phyloP scores from a whole-genome alignment of 2,329 filamentous ascomycete species.

The Juglanconis sp. region DNA sequence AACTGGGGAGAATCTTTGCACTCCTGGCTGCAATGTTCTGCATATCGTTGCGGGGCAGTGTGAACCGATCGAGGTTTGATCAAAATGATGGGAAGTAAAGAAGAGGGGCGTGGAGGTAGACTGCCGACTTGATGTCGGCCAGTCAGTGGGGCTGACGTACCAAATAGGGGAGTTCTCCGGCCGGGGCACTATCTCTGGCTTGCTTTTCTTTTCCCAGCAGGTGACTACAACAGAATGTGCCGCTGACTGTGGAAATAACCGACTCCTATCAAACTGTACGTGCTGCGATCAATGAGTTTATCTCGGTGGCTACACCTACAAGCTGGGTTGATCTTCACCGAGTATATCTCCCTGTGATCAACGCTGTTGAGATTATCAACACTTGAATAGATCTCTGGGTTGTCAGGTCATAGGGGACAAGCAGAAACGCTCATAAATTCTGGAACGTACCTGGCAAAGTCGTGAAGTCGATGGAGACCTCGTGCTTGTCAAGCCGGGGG shows the following conservation, averaged over 20 bases:
- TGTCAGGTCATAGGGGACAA: too few relatives aligned
- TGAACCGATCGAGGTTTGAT: background rate
- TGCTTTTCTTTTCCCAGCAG: background rate
- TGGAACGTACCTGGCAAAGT: too few relatives aligned
- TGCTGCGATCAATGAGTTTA: too few relatives aligned
- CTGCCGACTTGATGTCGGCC: slow-evolving; percentile 2
- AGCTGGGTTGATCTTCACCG: too few relatives aligned
- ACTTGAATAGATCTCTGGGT: too few relatives aligned
- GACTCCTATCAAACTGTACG: background rate
- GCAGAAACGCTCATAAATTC: too few relatives aligned
- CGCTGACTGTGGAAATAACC: background rate
- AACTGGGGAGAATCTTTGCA: too few relatives aligned
- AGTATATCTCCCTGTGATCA: too few relatives aligned
- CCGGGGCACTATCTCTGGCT: background rate
- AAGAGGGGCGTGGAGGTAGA: slow-evolving; percentile 11
- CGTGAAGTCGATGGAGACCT: too few relatives aligned
- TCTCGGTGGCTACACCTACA: too few relatives aligned
- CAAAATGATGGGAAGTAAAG: slow-evolving; percentile 2
- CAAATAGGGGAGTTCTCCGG: slow-evolving; percentile 2
- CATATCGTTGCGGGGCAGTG: background rate
- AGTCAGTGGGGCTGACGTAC: slow-evolving; percentile 14
- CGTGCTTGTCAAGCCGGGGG: too few relatives aligned
- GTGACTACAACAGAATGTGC: background rate
- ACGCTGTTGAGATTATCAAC: too few relatives aligned
- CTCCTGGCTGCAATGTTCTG: background rate